Evolutionary conservation across 129 eudicot species (phyloP), one percentile per base, ranked within the genome.

Genomic region (Escallonia rubra): DNA sequence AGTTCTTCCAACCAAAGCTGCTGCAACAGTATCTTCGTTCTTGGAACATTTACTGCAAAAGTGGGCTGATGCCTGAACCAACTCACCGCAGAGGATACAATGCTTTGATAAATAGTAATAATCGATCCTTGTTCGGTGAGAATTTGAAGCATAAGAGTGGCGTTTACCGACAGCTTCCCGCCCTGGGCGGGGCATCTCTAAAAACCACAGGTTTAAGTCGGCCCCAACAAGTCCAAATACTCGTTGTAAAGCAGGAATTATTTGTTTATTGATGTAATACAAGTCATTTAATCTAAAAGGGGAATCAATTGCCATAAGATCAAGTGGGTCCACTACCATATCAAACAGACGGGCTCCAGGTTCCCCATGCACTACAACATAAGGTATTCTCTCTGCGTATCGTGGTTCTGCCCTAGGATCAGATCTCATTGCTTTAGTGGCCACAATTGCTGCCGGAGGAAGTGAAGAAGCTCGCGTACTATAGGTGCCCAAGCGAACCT

Each of bases 391-490:
- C 76, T 90, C 96, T 40, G 87, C 98, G 65, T 92, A 92, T 48
- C 91, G 86, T n/a, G 98, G 98, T 61, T 93, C 98, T 7, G 95
- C 96, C 76, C 96, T 83, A 10, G 98, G 96, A 76, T 93, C 98
- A 45, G 71, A 42, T 84, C 74, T 81, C 86, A 86, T 82, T 44
- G 98, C 90, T 84, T 86, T 93, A 43, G 90, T 78, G 65, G 98
- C 98, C 59, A 93, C 98, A 76, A 93, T 89, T 12, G 98, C 96
- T 43, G 98, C 90, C 43, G 98, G 98, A 46, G 98, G 98, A 10
- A 93, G 86, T 34, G 98, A 83, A 51, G 87, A 82, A 71, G 76
- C 71, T 43, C 89, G 79, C 43, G 83, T 70, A 58, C 91, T 83
- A 57, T 93, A 93, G 10, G 88, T 86, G 23, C 98, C 98, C 60